Evolutionary conservation across 495 filamentous ascomycete genomes (phyloP), one percentile per base, ranked within the genome.

Genomic region (Daldinia grandis): DNA sequence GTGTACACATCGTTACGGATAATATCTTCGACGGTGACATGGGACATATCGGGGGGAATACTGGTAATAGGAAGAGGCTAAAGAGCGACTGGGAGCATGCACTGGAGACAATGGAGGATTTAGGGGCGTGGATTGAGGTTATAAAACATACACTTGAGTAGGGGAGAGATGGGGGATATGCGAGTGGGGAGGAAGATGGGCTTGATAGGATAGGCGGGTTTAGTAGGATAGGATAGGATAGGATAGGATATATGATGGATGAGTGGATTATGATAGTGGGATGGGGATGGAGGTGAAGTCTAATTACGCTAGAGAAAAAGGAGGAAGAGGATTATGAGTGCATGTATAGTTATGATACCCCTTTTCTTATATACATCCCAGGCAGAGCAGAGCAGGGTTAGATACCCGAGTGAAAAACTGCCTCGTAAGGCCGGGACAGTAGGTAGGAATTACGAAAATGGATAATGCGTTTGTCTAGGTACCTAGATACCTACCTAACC

Each of bases 1-100:
- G 79, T 3, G 82, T 93, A 5, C 75, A 79, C 3, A 76, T 85
- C 30, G 77, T 81, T 9, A 70, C 76, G 8, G 80, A 83, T 53
- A 80, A 83, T 47, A 72, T 84, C 44, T 71, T 84, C 42, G 66
- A 71, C 9, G 73, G 76, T 47, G 56, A 68, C 24, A 40, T 25
- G 12, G 42, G 30, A 14, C 14, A 14, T 42, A 30, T 28, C 12
- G 12, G 24, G 0, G 17, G 27, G 6, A 5, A 44, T 19, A 31
- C 33, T 2, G 1, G 4, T 27, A 42, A 50, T 5, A 56, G 25
- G 28, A 62, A 58, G 49, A 71, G 68, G 27, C 27, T 30, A 8
- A 38, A 14, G 7, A 30, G 50, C 4, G 56, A 75, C 24, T 74
- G 71, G 71, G 75, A 68, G 6, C 35, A 71, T 28, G 67, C 51